Percentiles rank a stretch among this genome's conserved stretches.
Evolutionary conservation across 2,329 filamentous ascomycete genomes (phyloP).

Genomic region (Cadophora gregata): DNA sequence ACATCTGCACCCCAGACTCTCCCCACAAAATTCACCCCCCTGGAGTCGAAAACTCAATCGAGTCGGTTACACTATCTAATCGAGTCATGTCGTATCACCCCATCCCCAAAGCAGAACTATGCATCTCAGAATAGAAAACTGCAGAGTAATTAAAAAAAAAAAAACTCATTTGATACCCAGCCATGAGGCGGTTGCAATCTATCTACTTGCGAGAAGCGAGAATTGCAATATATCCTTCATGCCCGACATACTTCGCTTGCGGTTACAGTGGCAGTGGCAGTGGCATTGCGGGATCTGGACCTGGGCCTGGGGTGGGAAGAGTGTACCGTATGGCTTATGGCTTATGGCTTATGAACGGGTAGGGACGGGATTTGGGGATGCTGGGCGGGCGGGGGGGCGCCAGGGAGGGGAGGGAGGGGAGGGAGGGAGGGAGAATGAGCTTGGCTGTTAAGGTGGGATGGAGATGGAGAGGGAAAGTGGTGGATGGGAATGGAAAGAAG

Average conservation of each 20-base stretch:
- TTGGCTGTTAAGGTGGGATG: not conserved
- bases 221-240: constrained; percentile 1
- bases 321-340: no score
- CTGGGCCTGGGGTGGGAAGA: no score
- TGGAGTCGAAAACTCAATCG: not conserved
- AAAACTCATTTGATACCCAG: not conserved
- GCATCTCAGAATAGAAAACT: constrained; percentile 10
- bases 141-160: not conserved
- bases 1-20: constrained; percentile 1
- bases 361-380: not conserved
- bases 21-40: no score
- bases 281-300: no score
- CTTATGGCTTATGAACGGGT: not conserved
- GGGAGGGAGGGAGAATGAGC: not conserved
- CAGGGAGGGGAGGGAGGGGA: not conserved
- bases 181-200: not conserved
- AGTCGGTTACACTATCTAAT: not conserved
- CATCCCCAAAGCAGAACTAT: not conserved
- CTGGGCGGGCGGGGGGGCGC: not conserved
- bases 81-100: not conserved
- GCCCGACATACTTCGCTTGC: constrained; percentile 4
- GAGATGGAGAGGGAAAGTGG: not conserved
- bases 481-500: not conserved
- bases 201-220: not conserved
- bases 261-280: not conserved